phyloP scores from a whole-genome alignment of 768 basidiomycete species.

The Galerina sulciceps region DNA sequence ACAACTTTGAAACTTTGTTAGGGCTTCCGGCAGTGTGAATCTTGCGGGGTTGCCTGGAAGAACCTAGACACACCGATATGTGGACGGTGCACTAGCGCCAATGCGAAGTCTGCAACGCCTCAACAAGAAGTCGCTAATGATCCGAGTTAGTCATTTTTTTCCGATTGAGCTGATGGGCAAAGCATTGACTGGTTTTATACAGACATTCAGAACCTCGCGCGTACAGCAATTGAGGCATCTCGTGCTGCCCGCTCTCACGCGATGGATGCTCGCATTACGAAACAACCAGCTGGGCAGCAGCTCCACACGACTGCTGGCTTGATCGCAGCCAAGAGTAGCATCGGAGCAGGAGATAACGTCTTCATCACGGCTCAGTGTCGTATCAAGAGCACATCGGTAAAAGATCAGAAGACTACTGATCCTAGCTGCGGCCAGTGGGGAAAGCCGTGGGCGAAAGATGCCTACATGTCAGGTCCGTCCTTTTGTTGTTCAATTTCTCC shows the following conservation, averaged over 20 bases:
- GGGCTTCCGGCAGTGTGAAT: conserved; percentile 1
- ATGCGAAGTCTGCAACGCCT: not conserved
- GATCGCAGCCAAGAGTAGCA: not conserved
- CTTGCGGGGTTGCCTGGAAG: conserved; percentile 11
- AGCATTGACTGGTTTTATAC: not conserved
- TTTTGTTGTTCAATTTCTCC: not conserved
- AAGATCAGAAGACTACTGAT: conserved; percentile 12
- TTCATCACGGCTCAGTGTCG: conserved; percentile 9
- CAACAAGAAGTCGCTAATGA: not conserved
- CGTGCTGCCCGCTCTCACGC: conserved; percentile 1
- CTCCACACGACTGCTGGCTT: conserved; percentile 8
- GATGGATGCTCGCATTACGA: conserved; percentile 5
- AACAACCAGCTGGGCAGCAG: not conserved
- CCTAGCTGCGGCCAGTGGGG: conserved; percentile 14
- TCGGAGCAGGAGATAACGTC: not conserved
- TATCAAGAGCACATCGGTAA: not conserved
- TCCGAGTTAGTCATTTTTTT: not conserved
- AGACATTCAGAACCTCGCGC: not conserved
- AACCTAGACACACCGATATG: conserved; percentile 1
- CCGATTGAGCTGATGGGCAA: not conserved
- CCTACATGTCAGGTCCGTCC: not conserved
- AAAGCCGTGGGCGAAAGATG: conserved; percentile 15
- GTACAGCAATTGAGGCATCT: conserved; percentile 6
- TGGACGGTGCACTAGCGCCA: not conserved
- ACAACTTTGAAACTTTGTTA: not conserved